Evolutionary conservation across 1,284 basidiomycete genomes (phyloP).

Genomic region (Exobasidium rhododendri): DNA sequence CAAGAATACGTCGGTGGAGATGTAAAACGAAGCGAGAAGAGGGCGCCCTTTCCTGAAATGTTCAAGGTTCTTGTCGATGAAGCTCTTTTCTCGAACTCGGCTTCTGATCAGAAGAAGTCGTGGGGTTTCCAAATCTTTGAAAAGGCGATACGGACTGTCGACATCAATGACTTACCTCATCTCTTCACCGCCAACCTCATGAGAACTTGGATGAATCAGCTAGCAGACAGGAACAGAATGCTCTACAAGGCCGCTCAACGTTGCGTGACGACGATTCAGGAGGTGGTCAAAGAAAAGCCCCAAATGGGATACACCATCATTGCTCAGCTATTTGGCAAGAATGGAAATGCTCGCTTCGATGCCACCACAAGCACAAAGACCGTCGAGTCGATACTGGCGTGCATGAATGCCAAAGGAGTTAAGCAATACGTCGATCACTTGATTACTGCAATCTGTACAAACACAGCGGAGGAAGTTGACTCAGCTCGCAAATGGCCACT

Average conservation of each 20-base stretch:
- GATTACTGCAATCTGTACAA: constrained; percentile 24
- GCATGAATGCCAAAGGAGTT: constrained; percentile 73
- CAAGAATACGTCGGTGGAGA: constrained; percentile 61
- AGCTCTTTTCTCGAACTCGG: constrained; percentile 75
- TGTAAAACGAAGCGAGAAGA: constrained; percentile 50
- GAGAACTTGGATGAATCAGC: constrained; percentile 93
- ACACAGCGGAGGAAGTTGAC: constrained; percentile 20
- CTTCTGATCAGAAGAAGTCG: constrained; percentile 84
- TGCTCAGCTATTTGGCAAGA: constrained; percentile 77
- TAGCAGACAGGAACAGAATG: constrained; percentile 79
- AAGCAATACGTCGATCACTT: constrained; percentile 74
- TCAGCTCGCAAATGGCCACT: constrained; percentile 67
- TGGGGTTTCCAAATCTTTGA: constrained; percentile 94
- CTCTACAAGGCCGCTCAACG: constrained; percentile 81
- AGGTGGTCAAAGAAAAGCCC: constrained; percentile 72
- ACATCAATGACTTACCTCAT: constrained; percentile 69
- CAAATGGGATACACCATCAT: constrained; percentile 79
- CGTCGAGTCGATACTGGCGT: constrained; percentile 76
- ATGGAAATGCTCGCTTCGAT: constrained; percentile 86
- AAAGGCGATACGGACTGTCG: constrained; percentile 70
- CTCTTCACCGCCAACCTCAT: constrained; percentile 94
- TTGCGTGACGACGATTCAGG: constrained; percentile 65
- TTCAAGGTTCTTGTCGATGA: constrained; percentile 88
- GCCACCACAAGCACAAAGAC: constrained; percentile 89
- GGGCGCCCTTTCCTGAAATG: constrained; percentile 79